Percentiles rank a stretch among this genome's conserved stretches.
These are phyloP conservation scores for Adenanthera pavonina DNA, from an alignment of 306 rosid species.

Conservation along the genomic window DNA sequence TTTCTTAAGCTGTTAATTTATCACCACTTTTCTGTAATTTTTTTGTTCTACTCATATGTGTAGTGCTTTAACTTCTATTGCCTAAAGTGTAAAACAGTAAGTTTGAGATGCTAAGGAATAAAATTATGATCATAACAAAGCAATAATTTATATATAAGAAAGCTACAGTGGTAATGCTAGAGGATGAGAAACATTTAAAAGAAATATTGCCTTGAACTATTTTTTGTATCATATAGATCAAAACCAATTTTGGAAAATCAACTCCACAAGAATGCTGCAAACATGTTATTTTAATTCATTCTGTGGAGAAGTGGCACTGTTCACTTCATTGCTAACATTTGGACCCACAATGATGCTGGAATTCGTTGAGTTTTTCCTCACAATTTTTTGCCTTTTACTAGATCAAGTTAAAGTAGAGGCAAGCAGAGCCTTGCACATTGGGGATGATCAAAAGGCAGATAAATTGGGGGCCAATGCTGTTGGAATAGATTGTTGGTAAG, in stretches of 20 bases:
- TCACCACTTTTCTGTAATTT: background rate
- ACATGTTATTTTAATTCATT: background rate
- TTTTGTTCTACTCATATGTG: background rate
- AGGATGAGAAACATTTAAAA: background rate
- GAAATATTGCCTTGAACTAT: constrained; percentile 8
- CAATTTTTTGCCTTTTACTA: constrained; percentile 35
- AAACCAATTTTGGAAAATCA: constrained; percentile 3
- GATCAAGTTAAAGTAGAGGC: constrained; percentile 77
- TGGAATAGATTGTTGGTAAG: constrained; percentile 93
- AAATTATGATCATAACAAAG: background rate
- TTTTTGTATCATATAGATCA: constrained; percentile 14
- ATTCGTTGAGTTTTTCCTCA: background rate
- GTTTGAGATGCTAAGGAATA: background rate
- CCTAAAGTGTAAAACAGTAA: background rate
- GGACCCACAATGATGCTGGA: constrained; percentile 16
- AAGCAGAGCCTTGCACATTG: constrained; percentile 78
- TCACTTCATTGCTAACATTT: constrained; percentile 1
- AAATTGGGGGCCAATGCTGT: constrained; percentile 75
- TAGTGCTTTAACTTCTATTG: constrained; percentile 21
- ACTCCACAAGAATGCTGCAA: constrained; percentile 1
- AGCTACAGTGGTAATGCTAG: background rate
- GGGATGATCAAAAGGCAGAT: constrained; percentile 85
- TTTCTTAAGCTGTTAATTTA: constrained; percentile 21
- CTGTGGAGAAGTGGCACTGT: constrained; percentile 11
- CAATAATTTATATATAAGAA: background rate